Evolutionary conservation across 2,329 filamentous ascomycete species (phyloP).

Genomic region (Fusarium abutilonis): DNA sequence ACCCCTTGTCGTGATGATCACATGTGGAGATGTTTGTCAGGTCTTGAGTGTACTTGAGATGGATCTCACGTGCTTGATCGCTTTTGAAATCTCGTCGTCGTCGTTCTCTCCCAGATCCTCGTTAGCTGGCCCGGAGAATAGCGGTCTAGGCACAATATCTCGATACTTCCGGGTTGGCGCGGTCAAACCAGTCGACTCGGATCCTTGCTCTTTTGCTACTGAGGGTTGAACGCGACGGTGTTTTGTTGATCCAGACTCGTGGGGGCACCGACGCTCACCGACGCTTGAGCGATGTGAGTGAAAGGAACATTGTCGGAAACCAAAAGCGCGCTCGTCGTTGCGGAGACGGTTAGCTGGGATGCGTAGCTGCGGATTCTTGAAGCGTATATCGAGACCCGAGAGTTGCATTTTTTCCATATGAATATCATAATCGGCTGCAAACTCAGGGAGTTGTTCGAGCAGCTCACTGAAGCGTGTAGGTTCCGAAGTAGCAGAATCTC

Average conservation of each 20-base stretch:
- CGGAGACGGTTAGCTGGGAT: constrained; percentile 65
- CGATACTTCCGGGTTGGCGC: constrained; percentile 39
- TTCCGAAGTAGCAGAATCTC: constrained; percentile 44
- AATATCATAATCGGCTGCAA: constrained; percentile 60
- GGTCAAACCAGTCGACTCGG: constrained; percentile 35
- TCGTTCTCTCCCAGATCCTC: constrained; percentile 46
- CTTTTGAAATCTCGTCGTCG: constrained; percentile 44
- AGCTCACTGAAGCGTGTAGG: constrained; percentile 55
- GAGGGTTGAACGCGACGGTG: constrained; percentile 21
- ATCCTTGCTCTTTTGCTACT: constrained; percentile 16
- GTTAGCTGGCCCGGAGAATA: constrained; percentile 41
- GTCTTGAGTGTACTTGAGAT: constrained; percentile 46
- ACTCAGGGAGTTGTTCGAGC: constrained; percentile 57
- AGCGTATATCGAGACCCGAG: constrained; percentile 61
- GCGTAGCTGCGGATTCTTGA: constrained; percentile 70
- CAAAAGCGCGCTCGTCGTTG: constrained; percentile 67
- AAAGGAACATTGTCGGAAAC: constrained; percentile 70
- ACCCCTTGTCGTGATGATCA: constrained; percentile 7
- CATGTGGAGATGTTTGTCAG: constrained; percentile 20
- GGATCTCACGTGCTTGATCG: constrained; percentile 47
- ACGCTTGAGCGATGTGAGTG: constrained; percentile 66
- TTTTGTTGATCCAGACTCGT: constrained; percentile 45
- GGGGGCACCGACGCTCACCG: constrained; percentile 64
- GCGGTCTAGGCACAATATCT: constrained; percentile 41
- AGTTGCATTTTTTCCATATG: constrained; percentile 64